Conservation (phyloP, 441 rosid genomes). For the Capsella rubella region DNA sequence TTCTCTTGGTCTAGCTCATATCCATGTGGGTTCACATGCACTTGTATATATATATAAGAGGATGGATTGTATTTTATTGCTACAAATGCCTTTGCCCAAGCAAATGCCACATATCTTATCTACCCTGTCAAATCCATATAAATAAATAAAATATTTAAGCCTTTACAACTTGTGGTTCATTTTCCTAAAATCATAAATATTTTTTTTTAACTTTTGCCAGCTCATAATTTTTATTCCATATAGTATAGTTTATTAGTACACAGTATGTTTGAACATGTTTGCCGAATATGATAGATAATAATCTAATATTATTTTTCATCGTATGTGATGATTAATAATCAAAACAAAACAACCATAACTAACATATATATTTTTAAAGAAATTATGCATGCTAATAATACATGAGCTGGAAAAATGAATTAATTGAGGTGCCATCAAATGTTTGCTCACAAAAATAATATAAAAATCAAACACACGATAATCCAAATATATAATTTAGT, state of each 20-base stretch:
- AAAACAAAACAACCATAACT: neutral
- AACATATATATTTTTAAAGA: neutral
- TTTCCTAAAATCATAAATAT: slow-evolving; percentile 11
- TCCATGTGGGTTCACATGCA: slow-evolving; percentile 28
- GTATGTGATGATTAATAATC: slow-evolving; percentile 5
- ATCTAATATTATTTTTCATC: neutral
- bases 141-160: neutral
- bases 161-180: slow-evolving; percentile 43
- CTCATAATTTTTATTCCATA: slow-evolving; percentile 28
- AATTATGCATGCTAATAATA: slow-evolving; percentile 9
- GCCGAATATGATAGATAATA: slow-evolving; percentile 27
- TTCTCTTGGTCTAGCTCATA: neutral
- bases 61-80: slow-evolving; percentile 19
- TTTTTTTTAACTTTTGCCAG: slow-evolving; percentile 32
- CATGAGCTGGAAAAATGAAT: slow-evolving; percentile 21
- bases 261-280: slow-evolving; percentile 41
- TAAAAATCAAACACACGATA: slow-evolving; percentile 1
- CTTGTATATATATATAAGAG: slow-evolving; percentile 17
- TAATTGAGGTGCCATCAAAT: slow-evolving; percentile 25
- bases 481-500: neutral
- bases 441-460: slow-evolving; percentile 8
- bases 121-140: slow-evolving; percentile 43
- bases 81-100: slow-evolving; percentile 29
- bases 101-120: slow-evolving; percentile 36
- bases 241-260: slow-evolving; percentile 10